Conservation (phyloP, 768 basidiomycete species). For the Kwoniella europaea region DNA sequence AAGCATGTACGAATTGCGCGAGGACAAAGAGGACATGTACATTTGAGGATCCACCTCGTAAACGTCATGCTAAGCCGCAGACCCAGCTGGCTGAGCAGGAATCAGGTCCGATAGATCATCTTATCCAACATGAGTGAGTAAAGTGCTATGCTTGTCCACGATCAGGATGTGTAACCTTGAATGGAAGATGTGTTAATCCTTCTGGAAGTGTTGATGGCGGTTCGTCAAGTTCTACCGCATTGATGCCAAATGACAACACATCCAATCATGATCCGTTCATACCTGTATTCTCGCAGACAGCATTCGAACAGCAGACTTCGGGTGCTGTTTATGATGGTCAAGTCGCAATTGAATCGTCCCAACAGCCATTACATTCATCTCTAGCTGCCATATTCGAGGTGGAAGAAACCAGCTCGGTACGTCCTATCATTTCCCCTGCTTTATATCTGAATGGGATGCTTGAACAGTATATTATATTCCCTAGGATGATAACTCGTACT, state of each 20-base stretch:
- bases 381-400: not conserved
- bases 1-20: not conserved
- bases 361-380: not conserved
- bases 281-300: not conserved
- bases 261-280: not conserved
- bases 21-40: not conserved
- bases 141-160: too few relatives aligned
- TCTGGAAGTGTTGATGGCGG: not conserved
- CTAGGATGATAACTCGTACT: not conserved
- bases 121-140: too few relatives aligned
- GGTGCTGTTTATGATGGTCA: not conserved
- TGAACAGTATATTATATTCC: too few relatives aligned
- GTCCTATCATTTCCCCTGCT: too few relatives aligned
- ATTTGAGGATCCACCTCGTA: not conserved
- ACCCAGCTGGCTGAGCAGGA: not conserved
- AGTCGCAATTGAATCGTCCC: not conserved
- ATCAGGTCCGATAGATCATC: too few relatives aligned
- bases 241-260: not conserved
- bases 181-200: not conserved
- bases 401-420: not conserved
- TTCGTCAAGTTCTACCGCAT: not conserved
- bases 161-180: too few relatives aligned
- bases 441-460: too few relatives aligned
- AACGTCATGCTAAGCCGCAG: not conserved
- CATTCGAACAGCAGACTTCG: not conserved